These are phyloP conservation scores for Oryza punctata DNA, from an alignment of 176 grass and related monocot genomes.

Conservation along the genomic window DNA sequence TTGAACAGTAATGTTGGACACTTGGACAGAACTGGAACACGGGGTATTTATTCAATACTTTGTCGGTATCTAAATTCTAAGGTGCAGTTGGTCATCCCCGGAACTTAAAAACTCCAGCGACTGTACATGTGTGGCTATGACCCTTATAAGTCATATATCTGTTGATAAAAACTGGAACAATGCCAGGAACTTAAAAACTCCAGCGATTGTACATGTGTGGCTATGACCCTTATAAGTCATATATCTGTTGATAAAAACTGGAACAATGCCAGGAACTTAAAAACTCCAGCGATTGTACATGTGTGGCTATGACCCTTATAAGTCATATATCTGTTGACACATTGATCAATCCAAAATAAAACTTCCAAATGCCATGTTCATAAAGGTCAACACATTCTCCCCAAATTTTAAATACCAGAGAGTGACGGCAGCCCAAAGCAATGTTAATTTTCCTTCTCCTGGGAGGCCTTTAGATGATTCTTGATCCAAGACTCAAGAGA, in stretches of 20 bases:
- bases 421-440: background rate
- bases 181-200: background rate
- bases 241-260: background rate
- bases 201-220: background rate
- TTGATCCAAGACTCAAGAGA: conserved; percentile 79
- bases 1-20: background rate
- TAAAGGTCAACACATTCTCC: background rate
- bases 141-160: background rate
- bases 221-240: background rate
- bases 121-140: background rate
- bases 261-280: background rate
- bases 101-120: background rate
- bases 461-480: conserved; percentile 54
- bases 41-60: background rate
- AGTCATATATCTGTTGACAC: background rate
- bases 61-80: background rate
- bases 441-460: conserved; percentile 34
- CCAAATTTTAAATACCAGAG: background rate
- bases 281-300: background rate
- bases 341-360: conserved; percentile 5
- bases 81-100: background rate
- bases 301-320: background rate
- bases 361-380: background rate
- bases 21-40: background rate
- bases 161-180: too few relatives aligned